Evolutionary conservation across 2,329 filamentous ascomycete species (phyloP), one percentile per base, ranked within the genome.

Genomic region (Colletotrichum karsti): DNA sequence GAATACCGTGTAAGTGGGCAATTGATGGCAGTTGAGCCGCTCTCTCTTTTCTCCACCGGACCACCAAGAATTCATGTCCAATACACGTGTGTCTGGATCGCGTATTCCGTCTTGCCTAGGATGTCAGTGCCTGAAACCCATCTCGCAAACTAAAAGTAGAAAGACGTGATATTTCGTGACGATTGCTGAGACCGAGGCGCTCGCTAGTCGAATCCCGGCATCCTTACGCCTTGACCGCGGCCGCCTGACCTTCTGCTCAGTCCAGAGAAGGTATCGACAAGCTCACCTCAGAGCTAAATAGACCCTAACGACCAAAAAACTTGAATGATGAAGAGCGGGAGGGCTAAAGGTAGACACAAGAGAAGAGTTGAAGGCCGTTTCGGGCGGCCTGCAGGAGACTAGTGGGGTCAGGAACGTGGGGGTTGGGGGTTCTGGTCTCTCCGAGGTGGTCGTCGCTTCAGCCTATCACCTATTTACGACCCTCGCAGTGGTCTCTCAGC

Each of bases 371-470:
- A 41, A 30, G 30, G 37, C 66, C 54, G 48, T 62, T 67, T 67
- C 37, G 63, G 44, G 66, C 62, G 48, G 22, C 62, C 12, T 67
- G 66, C 66, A 69, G 63, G 28, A 33, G 37, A 48, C 66, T 62
- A 69, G 50, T 39, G 33, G 50, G 30, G 37, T 13, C 12, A 41
- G 55, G 39, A 53, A 55, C 66, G 66, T 69, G 66, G 66, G 66
- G 64, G 64, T 57, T 53, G 33, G 10, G 33, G 46, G 46, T 56
- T 18, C n/a, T n/a, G n/a, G n/a, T n/a, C n/a, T 63, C 28, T 26
- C n/a, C n/a, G n/a, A n/a, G n/a, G 3, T 46, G 24, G 60, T 35
- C 30, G 20, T 37, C 51, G 30, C n/a, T n/a, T n/a, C n/a, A n/a
- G n/a, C n/a, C n/a, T n/a, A n/a, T n/a, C n/a, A 10, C 18, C 54